phyloP scores from a whole-genome alignment of 352 stramenopile genomes.

The Globisporangium recalcitrans region DNA sequence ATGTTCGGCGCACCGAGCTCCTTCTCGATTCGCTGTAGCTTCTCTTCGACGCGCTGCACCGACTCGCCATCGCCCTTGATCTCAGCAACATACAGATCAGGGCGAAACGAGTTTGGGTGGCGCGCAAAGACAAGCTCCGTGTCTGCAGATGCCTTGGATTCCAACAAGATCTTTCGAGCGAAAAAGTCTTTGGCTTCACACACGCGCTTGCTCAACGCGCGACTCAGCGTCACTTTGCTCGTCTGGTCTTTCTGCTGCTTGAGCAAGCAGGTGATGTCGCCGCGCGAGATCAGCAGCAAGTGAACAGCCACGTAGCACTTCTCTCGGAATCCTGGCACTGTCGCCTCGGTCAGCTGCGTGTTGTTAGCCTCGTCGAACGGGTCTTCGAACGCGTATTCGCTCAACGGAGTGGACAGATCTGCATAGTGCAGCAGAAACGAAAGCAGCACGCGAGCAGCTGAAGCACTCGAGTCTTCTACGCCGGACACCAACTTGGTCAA shows the following conservation, averaged over 20 bases:
- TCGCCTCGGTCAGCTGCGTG: constrained; percentile 41
- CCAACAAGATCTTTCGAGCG: constrained; percentile 57
- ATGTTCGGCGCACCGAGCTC: constrained; percentile 50
- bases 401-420: constrained; percentile 37
- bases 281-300: constrained; percentile 51
- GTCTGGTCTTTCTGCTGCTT: constrained; percentile 43
- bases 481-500: constrained; percentile 35
- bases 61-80: constrained; percentile 56
- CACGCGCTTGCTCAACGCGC: constrained; percentile 59
- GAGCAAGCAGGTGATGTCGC: constrained; percentile 55
- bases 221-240: constrained; percentile 65
- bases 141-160: constrained; percentile 30
- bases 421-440: constrained; percentile 54
- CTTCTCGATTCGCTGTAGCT: constrained; percentile 58
- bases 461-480: constrained; percentile 19
- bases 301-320: constrained; percentile 64
- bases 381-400: constrained; percentile 53
- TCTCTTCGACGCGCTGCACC: constrained; percentile 55
- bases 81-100: constrained; percentile 69
- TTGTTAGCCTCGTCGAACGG: constrained; percentile 60
- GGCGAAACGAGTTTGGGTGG: constrained; percentile 63
- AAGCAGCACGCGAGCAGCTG: constrained; percentile 47
- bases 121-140: constrained; percentile 31
- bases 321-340: constrained; percentile 45
- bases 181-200: constrained; percentile 58